Conservation (phyloP, 2,329 filamentous ascomycete genomes). For the Colletotrichum godetiae region DNA sequence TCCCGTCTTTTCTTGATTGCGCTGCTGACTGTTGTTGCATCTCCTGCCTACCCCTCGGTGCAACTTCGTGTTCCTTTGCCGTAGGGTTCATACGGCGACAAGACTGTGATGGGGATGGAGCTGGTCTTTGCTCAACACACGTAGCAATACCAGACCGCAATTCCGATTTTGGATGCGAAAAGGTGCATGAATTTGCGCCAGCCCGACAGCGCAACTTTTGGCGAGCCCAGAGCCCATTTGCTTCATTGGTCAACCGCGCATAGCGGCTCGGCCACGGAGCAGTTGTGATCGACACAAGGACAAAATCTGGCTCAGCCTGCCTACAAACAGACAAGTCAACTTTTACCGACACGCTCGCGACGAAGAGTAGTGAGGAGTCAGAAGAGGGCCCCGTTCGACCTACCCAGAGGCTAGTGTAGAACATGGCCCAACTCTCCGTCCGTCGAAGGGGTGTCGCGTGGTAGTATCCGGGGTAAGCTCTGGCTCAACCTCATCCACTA, state of each 20-base stretch:
- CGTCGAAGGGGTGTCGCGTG: not conserved
- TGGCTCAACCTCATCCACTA: not conserved
- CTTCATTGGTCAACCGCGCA: not conserved
- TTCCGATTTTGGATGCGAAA: too few species aligned
- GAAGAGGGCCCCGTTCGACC: too few species aligned
- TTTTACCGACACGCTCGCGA: not conserved
- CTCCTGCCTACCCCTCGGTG: not conserved
- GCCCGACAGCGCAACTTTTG: not conserved
- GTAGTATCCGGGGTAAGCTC: slow-evolving; percentile 21
- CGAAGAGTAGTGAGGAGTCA: not conserved
- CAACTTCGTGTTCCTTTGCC: not conserved
- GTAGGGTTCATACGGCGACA: too few species aligned
- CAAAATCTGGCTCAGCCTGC: not conserved
- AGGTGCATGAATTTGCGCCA: not conserved
- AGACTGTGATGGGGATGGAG: too few species aligned
- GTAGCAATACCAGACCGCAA: too few species aligned
- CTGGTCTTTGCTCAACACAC: too few species aligned
- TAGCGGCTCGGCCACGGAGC: not conserved
- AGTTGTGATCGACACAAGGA: slow-evolving; percentile 1
- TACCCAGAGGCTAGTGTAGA: too few species aligned
- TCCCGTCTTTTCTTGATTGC: not conserved
- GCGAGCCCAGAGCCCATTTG: too few species aligned
- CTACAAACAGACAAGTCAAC: not conserved
- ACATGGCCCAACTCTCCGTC: not conserved
- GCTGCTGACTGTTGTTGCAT: not conserved